A percentile compares a stretch with the other conserved stretches of the same genome.
Conservation (phyloP, 768 basidiomycete genomes). For the Russula olivacea region DNA sequence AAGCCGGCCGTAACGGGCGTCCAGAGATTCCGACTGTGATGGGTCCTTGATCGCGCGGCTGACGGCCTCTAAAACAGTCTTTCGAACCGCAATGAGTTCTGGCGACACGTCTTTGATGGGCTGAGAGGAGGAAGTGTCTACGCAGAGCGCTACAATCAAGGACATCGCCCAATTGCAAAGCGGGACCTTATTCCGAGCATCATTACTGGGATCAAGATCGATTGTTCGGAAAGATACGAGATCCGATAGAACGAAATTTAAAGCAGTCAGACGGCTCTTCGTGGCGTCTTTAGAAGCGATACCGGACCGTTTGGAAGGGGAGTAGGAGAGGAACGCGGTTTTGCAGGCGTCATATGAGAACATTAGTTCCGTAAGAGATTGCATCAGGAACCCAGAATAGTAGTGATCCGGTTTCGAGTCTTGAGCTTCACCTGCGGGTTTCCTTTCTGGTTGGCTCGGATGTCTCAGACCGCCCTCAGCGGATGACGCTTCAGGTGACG, state of each 20-base stretch:
- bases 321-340: conserved; percentile 74
- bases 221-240: conserved; percentile 74
- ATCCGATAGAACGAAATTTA: conserved; percentile 79
- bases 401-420: conserved; percentile 31
- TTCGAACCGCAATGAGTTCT: conserved; percentile 85
- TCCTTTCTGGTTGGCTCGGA: conserved; percentile 2
- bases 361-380: conserved; percentile 83
- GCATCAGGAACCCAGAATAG: conserved; percentile 83
- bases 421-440: conserved; percentile 2
- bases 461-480: neutral
- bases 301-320: conserved; percentile 54
- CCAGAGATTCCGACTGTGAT: conserved; percentile 47
- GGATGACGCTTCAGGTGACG: neutral
- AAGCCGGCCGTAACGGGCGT: conserved; percentile 80
- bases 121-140: conserved; percentile 62
- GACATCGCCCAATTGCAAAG: conserved; percentile 86
- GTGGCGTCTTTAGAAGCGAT: conserved; percentile 57
- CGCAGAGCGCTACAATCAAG: conserved; percentile 87
- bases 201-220: conserved; percentile 50
- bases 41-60: conserved; percentile 83
- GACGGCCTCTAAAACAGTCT: conserved; percentile 85
- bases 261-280: conserved; percentile 59
- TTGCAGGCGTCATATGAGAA: conserved; percentile 95
- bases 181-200: conserved; percentile 50
- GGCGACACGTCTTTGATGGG: conserved; percentile 71